Evolutionary conservation across 176 grass and related monocot species (phyloP), one percentile per base, ranked within the genome.

Genomic region (Typha latifolia): DNA sequence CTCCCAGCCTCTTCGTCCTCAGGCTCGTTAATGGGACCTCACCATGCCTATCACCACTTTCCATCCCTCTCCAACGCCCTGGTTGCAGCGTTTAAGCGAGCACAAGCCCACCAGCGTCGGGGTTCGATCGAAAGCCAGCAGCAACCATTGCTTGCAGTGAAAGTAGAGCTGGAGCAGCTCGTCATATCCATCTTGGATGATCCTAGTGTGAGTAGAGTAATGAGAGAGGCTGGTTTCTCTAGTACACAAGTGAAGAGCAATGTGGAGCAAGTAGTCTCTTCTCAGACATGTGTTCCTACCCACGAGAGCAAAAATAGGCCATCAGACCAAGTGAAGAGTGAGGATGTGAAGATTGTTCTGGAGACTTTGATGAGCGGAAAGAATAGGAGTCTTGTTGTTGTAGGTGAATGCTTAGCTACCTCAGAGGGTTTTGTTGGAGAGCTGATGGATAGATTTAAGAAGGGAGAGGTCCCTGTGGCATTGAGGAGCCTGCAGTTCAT

Each of bases 151-250:
- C 82, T 91, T 0, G 84, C 88, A 3, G 85, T 89, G 64, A 89
- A 89, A 82, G 81, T 96, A 26, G 93, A 91, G 78, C 82, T 91
- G 4, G 93, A 91, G 75, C 82, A 96, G 74, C 85, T 96, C 67
- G 80, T 96, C 26, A 79, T 96, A 55, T 96, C 93, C 71, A 96
- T 96, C 76, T 85, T 96, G 31, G 93, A 96, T 50, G 93, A 96
- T 68, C 93, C 93, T 13, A 91, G 93, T 66, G 85, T 96, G 32
- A 96, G 93, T 79, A 72, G 93, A 62, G 93, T 91, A 47, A 96
- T 96, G 93, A 86, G 78, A 27, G 93, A 96, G 85, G 93, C 93
- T 12, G 93, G 93, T 4, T 91, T 96, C 82, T 91, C 93, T 23
- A 91, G 88, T 74, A 89, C 85, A n/a, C 84, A 90, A 68, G 76